A percentile compares a stretch with the other conserved stretches of the same genome.
phyloP scores from a whole-genome alignment of 139 green algal genomes.

The Chlamydomonas urium region DNA sequence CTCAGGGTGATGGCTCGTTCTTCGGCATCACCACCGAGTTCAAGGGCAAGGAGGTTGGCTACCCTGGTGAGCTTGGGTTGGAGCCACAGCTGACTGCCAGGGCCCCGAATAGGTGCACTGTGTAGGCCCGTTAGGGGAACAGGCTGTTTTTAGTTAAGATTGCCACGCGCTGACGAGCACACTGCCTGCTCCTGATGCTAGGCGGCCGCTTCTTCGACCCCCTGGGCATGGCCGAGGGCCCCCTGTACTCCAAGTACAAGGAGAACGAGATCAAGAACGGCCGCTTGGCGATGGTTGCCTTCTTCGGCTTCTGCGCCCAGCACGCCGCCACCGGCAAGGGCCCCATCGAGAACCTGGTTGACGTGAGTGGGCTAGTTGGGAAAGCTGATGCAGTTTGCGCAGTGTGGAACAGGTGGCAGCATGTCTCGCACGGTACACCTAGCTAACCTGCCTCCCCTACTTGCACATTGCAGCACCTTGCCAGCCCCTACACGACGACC shows the following conservation, averaged over 20 bases:
- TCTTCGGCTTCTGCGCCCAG: slow-evolving; percentile 67
- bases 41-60: slow-evolving; percentile 71
- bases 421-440: no score
- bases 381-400: no score
- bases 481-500: slow-evolving; percentile 9
- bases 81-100: no score
- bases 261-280: slow-evolving; percentile 92
- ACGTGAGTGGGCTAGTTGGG: no score
- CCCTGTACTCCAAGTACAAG: slow-evolving; percentile 51
- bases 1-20: slow-evolving; percentile 80
- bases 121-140: no score
- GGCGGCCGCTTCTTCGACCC: slow-evolving; percentile 43
- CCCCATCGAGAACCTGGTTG: slow-evolving; percentile 40
- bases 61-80: slow-evolving; percentile 61
- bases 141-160: no score
- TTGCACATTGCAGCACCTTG: neutral
- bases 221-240: slow-evolving; percentile 59
- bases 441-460: neutral
- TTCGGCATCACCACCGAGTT: slow-evolving; percentile 78
- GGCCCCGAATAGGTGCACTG: no score
- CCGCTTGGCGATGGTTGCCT: slow-evolving; percentile 69
- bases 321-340: slow-evolving; percentile 63
- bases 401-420: no score
- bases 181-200: no score
- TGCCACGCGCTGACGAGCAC: no score